phyloP scores from a whole-genome alignment of 2,329 filamentous ascomycete species.

The Arthrobotrys megalospora region DNA sequence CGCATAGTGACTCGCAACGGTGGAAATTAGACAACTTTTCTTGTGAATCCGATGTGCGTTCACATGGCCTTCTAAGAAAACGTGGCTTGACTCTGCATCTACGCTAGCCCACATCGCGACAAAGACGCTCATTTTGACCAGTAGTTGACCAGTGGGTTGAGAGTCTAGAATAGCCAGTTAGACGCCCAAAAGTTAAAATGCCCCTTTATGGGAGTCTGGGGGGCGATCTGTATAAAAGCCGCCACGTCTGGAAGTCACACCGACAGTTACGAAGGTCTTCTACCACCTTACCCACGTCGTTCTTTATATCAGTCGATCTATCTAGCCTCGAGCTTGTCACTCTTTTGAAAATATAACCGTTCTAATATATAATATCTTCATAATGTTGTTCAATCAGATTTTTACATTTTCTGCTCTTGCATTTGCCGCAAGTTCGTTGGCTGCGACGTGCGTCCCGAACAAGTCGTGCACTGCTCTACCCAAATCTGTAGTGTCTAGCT shows the following conservation, averaged over 20 bases:
- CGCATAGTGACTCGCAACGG: background rate
- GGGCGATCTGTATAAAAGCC: background rate
- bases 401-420: conserved; percentile 35
- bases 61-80: background rate
- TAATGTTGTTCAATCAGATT: conserved; percentile 46
- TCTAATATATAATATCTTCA: conserved; percentile 25
- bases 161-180: no score
- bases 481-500: conserved; percentile 25
- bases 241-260: background rate
- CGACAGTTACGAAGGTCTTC: background rate
- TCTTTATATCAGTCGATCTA: background rate
- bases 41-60: background rate
- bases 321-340: conserved; percentile 14
- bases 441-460: conserved; percentile 20
- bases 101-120: conserved; percentile 9
- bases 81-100: conserved; percentile 10
- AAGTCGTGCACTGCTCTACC: conserved; percentile 36
- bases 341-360: conserved; percentile 12
- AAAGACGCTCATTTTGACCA: background rate
- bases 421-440: conserved; percentile 38
- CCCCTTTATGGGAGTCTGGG: background rate
- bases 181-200: background rate
- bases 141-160: no score
- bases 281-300: background rate
- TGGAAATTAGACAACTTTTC: conserved; percentile 16